phyloP scores from a whole-genome alignment of 441 rosid species.

The Omphalea diandra region DNA sequence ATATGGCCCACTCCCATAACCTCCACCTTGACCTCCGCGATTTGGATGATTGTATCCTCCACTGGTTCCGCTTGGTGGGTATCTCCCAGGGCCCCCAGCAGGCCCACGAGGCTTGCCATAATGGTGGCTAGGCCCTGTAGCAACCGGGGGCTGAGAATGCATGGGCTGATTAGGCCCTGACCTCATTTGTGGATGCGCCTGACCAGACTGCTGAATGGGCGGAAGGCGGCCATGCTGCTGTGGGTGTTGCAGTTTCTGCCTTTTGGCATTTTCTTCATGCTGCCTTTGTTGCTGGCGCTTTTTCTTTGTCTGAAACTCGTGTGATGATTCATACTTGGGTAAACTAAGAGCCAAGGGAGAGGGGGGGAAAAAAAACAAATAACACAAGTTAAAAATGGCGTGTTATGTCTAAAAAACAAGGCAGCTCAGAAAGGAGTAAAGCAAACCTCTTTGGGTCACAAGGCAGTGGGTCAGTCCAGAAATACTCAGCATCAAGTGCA shows the following conservation, averaged over 20 bases:
- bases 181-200: slow-evolving; percentile 61
- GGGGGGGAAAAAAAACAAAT: not conserved
- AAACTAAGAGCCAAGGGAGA: slow-evolving; percentile 49
- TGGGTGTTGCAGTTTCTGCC: slow-evolving; percentile 87
- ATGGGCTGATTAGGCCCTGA: slow-evolving; percentile 76
- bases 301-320: slow-evolving; percentile 97
- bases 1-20: slow-evolving; percentile 45
- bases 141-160: slow-evolving; percentile 65
- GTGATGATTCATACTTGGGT: slow-evolving; percentile 94
- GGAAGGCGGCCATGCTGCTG: slow-evolving; percentile 80
- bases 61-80: slow-evolving; percentile 59
- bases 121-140: slow-evolving; percentile 65
- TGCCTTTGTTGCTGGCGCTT: slow-evolving; percentile 92
- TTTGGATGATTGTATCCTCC: slow-evolving; percentile 66
- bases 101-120: slow-evolving; percentile 76
- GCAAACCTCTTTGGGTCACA: slow-evolving; percentile 91
- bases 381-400: not conserved
- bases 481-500: slow-evolving; percentile 97
- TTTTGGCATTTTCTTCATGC: slow-evolving; percentile 81
- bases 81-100: slow-evolving; percentile 73
- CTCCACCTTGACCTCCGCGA: slow-evolving; percentile 63
- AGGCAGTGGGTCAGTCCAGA: slow-evolving; percentile 96
- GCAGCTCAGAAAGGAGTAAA: not conserved
- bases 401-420: not conserved
- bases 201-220: slow-evolving; percentile 82